Evolutionary conservation across 257 asterid genomes (phyloP).

Genomic region (Handroanthus guayacan): DNA sequence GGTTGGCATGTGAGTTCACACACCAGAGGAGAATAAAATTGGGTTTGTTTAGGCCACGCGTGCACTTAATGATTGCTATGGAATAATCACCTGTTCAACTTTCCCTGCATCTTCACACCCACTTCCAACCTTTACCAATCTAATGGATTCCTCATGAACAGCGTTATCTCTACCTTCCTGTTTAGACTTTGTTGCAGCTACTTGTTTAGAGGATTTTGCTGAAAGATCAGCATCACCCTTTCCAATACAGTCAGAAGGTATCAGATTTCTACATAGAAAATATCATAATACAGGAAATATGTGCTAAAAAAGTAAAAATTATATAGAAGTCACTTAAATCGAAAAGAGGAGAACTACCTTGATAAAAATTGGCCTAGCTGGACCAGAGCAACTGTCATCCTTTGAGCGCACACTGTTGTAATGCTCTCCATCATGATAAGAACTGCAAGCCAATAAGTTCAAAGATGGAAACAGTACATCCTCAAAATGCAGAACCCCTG

Average conservation of each 20-base stretch:
- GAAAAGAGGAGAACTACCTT: conserved; percentile 59
- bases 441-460: conserved; percentile 55
- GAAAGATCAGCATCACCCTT: conserved; percentile 92
- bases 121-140: conserved; percentile 68
- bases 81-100: conserved; percentile 68
- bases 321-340: not conserved
- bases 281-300: conserved; percentile 9
- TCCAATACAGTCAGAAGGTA: conserved; percentile 48
- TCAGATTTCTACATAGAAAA: conserved; percentile 47
- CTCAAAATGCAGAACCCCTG: not conserved
- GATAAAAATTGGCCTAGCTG: conserved; percentile 77
- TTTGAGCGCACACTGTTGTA: conserved; percentile 83
- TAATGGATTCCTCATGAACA: conserved; percentile 49
- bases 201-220: conserved; percentile 56
- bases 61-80: conserved; percentile 3
- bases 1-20: not conserved
- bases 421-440: conserved; percentile 96
- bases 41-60: not conserved
- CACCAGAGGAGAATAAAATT: not conserved
- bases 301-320: conserved; percentile 15
- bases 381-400: conserved; percentile 83
- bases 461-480: not conserved
- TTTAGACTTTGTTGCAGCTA: conserved; percentile 46
- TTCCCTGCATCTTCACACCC: conserved; percentile 68
- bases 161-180: conserved; percentile 42